Evolutionary conservation across 75 land plant genomes (phyloP).

Genomic region (Selaginella moellendorffii): DNA sequence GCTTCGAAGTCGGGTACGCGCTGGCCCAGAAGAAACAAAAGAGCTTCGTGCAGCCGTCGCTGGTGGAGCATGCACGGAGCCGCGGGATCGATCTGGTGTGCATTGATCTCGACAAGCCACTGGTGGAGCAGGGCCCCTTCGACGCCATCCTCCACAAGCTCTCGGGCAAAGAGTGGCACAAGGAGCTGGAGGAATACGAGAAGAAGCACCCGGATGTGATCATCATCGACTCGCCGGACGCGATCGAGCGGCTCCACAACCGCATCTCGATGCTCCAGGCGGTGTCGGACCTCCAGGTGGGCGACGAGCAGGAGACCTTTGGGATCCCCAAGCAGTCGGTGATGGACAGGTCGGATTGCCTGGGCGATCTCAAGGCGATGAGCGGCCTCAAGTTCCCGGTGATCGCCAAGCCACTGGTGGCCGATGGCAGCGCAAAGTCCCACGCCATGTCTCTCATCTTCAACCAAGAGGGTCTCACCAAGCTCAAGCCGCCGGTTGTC

Average conservation of each 20-base stretch:
- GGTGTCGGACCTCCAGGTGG: conserved; percentile 21
- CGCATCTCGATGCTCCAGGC: conserved; percentile 65
- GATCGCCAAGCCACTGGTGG: conserved; percentile 43
- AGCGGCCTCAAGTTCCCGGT: conserved; percentile 31
- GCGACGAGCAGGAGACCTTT: conserved; percentile 15
- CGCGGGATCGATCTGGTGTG: conserved; percentile 56
- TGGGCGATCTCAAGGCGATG: conserved; percentile 8
- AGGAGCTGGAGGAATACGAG: conserved; percentile 32
- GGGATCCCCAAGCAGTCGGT: conserved; percentile 35
- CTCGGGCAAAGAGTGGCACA: conserved; percentile 42
- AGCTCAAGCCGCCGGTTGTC: conserved; percentile 34
- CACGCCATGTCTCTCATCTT: conserved; percentile 42
- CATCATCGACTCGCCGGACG: conserved; percentile 50
- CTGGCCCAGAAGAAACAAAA: conserved; percentile 50
- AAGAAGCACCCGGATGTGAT: conserved; percentile 26
- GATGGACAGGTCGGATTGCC: conserved; percentile 14
- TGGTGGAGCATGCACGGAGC: conserved; percentile 30
- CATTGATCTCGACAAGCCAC: conserved; percentile 38
- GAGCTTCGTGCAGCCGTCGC: conserved; percentile 51
- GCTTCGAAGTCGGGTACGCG: conserved; percentile 48
- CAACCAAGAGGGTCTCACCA: conserved; percentile 19
- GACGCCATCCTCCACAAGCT: conserved; percentile 84
- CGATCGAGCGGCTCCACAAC: conserved; percentile 70
- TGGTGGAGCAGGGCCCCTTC: conserved; percentile 69
- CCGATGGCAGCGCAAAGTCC: conserved; percentile 35